Conservation (phyloP, 176 grass and related monocot genomes). For the Triticum urartu region DNA sequence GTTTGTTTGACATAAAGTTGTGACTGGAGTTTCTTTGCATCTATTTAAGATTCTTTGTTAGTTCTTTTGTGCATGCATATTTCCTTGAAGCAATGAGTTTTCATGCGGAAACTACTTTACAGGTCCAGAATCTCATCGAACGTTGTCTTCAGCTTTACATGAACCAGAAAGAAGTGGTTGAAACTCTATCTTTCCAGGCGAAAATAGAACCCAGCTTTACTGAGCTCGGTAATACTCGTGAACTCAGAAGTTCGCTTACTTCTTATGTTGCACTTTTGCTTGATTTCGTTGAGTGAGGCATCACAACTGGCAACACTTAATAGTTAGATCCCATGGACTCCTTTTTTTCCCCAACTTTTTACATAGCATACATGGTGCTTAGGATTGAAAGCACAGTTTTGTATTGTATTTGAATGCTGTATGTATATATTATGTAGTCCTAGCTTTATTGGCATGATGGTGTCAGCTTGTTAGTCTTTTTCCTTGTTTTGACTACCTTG, state of each 20-base stretch:
- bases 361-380: background rate
- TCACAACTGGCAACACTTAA: background rate
- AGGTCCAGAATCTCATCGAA: conserved; percentile 99
- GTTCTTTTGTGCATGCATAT: conserved; percentile 7
- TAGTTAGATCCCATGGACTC: background rate
- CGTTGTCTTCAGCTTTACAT: conserved; percentile 98
- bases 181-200: conserved; percentile 70
- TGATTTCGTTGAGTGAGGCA: conserved; percentile 4
- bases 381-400: background rate
- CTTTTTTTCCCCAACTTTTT: background rate
- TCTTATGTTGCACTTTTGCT: background rate
- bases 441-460: background rate
- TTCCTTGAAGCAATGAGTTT: conserved; percentile 12
- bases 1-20: background rate
- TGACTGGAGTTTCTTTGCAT: background rate
- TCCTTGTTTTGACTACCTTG: background rate
- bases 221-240: conserved; percentile 81
- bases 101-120: conserved; percentile 43
- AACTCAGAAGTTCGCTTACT: background rate
- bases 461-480: background rate
- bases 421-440: background rate
- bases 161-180: conserved; percentile 97
- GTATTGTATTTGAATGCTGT: conserved; percentile 5
- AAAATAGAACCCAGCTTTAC: conserved; percentile 99
- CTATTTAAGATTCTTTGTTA: background rate